These are phyloP conservation scores for Tuber borchii DNA, from an alignment of 495 filamentous ascomycete genomes.

Conservation along the genomic window DNA sequence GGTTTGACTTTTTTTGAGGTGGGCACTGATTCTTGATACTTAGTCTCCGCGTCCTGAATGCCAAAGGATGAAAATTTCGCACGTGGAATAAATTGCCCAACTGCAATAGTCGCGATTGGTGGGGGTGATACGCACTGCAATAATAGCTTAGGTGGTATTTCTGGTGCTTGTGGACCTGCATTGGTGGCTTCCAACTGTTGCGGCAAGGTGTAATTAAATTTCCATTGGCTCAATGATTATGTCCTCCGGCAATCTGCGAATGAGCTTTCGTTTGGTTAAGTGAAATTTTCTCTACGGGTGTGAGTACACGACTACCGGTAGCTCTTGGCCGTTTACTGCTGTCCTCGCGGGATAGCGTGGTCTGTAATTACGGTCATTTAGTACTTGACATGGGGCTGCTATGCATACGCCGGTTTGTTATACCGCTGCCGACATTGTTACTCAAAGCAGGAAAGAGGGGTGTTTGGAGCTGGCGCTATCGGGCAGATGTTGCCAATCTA, in stretches of 20 bases:
- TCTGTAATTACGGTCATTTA: neutral
- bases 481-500: neutral
- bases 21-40: conserved; percentile 33
- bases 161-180: neutral
- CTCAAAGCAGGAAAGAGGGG: neutral
- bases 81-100: conserved; percentile 9
- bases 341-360: neutral
- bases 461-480: neutral
- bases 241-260: conserved; percentile 25
- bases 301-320: neutral
- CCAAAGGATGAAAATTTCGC: conserved; percentile 33
- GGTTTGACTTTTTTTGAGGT: conserved; percentile 17
- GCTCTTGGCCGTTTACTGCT: neutral
- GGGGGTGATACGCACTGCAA: conserved; percentile 14
- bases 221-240: conserved; percentile 24
- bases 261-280: neutral
- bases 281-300: neutral
- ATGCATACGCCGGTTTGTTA: neutral
- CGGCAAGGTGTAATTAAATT: conserved; percentile 13
- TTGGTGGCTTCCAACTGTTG: conserved; percentile 7
- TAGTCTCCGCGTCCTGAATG: conserved; percentile 36
- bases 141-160: conserved; percentile 17
- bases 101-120: neutral
- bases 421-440: neutral
- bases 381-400: neutral